Evolutionary conservation across 2,329 filamentous ascomycete genomes (phyloP), one percentile per base, ranked within the genome.

Genomic region (Aspergillus piperis): DNA sequence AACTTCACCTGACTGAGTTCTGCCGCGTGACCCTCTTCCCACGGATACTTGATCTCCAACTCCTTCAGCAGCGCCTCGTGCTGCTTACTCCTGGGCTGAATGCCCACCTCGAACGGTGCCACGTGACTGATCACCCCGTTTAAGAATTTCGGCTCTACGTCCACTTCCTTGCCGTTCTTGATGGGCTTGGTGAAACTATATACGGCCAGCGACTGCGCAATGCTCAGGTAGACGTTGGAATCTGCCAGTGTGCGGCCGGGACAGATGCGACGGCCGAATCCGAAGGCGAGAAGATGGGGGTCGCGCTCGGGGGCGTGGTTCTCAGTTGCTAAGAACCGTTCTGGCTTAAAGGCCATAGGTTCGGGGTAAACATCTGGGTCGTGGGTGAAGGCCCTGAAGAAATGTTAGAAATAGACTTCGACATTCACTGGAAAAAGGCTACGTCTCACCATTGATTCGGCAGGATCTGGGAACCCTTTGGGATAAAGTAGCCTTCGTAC

Each of bases 401-500:
- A n/a, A 15, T 44, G 8, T 44, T 27, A 8, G 19, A 15, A 8
- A 11, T 8, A 39, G 27, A 7, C 11, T 2, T 44, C 3, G n/a
- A 48, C 3, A 15, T 21, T 21, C 15, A 25, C 8, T 5, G 25
- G 13, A 23, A 15, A 7, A 3, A n/a, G 39, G 8, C n/a, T 8
- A 23, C 3, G 25, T 6, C 36, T 53, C 36, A 53, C 51, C 51
- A 53, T 23, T 39, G 36, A 17, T 58, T 58, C 11, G 39, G 21
- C 13, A 41, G 25, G 48, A 52, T 51, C 21, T 30, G 55, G 27
- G 47, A 58, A 23, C 55, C 48, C 27, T 21, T 51, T 3, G 79
- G 66, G 51, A 75, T 70, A 8, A 62, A 55, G 30, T 68, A 69
- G 21, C 69, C 68, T 11, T 67, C 67, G 54, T 57, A 73, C 8